A percentile compares a stretch with the other conserved stretches of the same genome.
Evolutionary conservation across 2,329 filamentous ascomycete species (phyloP).

Genomic region (Talaromyces sp.): DNA sequence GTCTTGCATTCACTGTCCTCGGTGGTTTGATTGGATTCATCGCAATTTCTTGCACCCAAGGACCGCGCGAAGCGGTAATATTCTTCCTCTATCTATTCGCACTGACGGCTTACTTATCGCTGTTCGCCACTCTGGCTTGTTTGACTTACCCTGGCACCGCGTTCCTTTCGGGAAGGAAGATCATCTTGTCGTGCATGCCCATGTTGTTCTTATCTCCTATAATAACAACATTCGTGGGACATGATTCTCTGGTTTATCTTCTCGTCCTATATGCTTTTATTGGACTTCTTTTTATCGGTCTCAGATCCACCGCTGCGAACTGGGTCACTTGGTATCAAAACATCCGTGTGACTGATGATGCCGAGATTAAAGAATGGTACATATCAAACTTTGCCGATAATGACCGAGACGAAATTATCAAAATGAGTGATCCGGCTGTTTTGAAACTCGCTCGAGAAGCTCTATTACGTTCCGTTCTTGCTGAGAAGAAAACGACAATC

Average conservation of each 20-base stretch:
- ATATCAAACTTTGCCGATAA: constrained; percentile 27
- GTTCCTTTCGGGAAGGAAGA: constrained; percentile 53
- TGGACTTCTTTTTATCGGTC: constrained; percentile 45
- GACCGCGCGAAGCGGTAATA: constrained; percentile 46
- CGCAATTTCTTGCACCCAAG: constrained; percentile 42
- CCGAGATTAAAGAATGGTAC: constrained; percentile 38
- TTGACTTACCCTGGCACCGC: constrained; percentile 52
- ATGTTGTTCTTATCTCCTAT: constrained; percentile 54
- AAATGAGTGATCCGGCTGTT: constrained; percentile 45
- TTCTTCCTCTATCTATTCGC: constrained; percentile 57
- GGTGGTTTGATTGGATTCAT: constrained; percentile 51
- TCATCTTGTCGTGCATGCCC: constrained; percentile 53
- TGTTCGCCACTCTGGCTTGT: constrained; percentile 51
- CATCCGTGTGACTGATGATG: constrained; percentile 34
- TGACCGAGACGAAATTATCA: constrained; percentile 37
- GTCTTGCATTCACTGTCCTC: constrained; percentile 47
- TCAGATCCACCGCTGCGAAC: constrained; percentile 50
- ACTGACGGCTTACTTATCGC: constrained; percentile 55
- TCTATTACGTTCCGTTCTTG: constrained; percentile 41
- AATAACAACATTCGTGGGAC: constrained; percentile 48
- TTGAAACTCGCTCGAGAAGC: constrained; percentile 44
- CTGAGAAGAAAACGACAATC: constrained; percentile 39
- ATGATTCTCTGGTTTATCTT: constrained; percentile 55
- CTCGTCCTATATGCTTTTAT: constrained; percentile 52
- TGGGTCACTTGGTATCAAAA: constrained; percentile 54